These are phyloP conservation scores for Cystobasidium pallidum DNA, from an alignment of 1,284 basidiomycete species.

Conservation along the genomic window DNA sequence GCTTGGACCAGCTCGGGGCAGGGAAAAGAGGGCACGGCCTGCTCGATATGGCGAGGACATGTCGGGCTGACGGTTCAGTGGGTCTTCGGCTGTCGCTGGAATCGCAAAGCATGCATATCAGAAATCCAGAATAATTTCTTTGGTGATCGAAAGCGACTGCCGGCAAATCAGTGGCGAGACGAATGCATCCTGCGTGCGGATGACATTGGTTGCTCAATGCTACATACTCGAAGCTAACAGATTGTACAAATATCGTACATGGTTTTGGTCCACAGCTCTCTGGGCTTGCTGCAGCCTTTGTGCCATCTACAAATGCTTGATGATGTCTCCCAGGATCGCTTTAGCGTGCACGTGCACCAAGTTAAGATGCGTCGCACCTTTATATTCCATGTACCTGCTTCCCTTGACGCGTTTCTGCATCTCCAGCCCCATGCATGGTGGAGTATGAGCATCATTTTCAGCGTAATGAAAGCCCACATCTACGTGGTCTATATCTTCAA, in stretches of 20 bases:
- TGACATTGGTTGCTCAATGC: no score
- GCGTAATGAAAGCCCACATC: not conserved
- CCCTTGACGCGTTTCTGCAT: conserved; percentile 4
- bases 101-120: not conserved
- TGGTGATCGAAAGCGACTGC: not conserved
- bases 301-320: not conserved
- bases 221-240: no score
- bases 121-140: no score
- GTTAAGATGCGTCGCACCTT: not conserved
- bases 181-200: no score
- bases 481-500: conserved; percentile 1
- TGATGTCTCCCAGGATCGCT: conserved; percentile 3
- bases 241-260: no score
- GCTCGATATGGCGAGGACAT: conserved; percentile 11
- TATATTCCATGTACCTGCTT: conserved; percentile 6
- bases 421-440: not conserved
- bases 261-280: no score
- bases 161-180: conserved; percentile 9
- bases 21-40: conserved; percentile 7
- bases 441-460: conserved; percentile 3
- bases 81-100: not conserved
- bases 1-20: conserved; percentile 25
- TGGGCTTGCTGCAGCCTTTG: not conserved
- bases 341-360: conserved; percentile 1
- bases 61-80: no score